Evolutionary conservation across 305 asterid genomes (phyloP).

Genomic region (Fraxinus latifolia): DNA sequence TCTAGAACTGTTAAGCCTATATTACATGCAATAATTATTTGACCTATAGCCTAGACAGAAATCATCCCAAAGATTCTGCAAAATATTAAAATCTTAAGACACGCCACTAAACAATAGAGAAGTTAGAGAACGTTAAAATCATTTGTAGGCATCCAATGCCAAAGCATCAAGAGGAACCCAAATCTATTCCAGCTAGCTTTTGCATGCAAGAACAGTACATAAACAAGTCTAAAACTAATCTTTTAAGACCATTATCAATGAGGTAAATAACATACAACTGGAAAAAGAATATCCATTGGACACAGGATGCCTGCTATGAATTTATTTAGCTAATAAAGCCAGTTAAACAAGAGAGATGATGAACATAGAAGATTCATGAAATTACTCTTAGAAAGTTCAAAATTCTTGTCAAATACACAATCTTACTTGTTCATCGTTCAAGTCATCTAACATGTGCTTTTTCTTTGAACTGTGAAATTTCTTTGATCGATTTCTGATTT

Average conservation of each 20-base stretch:
- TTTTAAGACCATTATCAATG: not conserved
- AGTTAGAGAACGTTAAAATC: not conserved
- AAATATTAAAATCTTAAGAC: not conserved
- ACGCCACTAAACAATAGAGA: not conserved
- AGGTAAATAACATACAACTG: not conserved
- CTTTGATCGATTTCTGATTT: constrained; percentile 37
- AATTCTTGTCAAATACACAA: constrained; percentile 5
- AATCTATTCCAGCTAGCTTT: not conserved
- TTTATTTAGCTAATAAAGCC: not conserved
- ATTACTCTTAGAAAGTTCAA: not conserved
- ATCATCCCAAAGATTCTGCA: not conserved
- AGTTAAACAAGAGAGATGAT: not conserved
- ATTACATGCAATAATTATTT: not conserved
- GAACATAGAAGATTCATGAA: not conserved
- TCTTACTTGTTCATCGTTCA: constrained; percentile 75
- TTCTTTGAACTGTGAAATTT: constrained; percentile 47
- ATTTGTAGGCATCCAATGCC: not conserved
- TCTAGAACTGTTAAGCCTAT: not conserved
- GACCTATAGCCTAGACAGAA: not conserved
- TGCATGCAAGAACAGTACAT: not conserved
- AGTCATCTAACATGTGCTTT: constrained; percentile 47
- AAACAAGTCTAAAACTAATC: not conserved
- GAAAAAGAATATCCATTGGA: not conserved
- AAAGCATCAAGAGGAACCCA: not conserved
- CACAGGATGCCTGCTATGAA: not conserved